Conservation (phyloP, 768 basidiomycete species). For the Suillus subluteus region DNA sequence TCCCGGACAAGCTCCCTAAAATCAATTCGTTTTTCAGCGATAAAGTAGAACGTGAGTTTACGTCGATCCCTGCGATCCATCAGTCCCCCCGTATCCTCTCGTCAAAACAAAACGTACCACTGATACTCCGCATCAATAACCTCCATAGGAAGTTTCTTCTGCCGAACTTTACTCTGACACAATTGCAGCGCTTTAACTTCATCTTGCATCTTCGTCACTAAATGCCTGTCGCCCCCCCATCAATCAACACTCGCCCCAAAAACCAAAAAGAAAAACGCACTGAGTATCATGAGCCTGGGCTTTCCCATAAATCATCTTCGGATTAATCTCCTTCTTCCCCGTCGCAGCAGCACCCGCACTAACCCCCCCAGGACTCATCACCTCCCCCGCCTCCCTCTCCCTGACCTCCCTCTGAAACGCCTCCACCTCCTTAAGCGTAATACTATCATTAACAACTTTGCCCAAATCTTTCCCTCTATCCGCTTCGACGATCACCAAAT, state of each 20-base stretch:
- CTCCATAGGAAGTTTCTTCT: constrained; percentile 97
- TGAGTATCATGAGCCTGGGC: constrained; percentile 82
- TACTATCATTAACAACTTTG: constrained; percentile 88
- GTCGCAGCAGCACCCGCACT: constrained; percentile 38
- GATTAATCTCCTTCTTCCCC: constrained; percentile 88
- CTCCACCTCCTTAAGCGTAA: constrained; percentile 89
- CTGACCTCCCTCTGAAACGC: constrained; percentile 84
- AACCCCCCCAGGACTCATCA: constrained; percentile 51
- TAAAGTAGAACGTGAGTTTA: constrained; percentile 97
- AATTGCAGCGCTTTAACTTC: constrained; percentile 91
- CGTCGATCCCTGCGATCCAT: constrained; percentile 79
- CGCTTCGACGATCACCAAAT: constrained; percentile 95
- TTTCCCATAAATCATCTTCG: constrained; percentile 95
- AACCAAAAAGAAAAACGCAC: constrained; percentile 44
- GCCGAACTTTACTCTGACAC: constrained; percentile 89
- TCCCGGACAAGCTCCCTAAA: constrained; percentile 96
- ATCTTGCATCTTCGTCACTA: constrained; percentile 85
- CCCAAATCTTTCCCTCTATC: constrained; percentile 94
- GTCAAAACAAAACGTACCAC: constrained; percentile 59
- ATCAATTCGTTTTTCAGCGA: constrained; percentile 94
- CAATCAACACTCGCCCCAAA: constrained; percentile 10
- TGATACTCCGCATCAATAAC: constrained; percentile 99
- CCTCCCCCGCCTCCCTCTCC: constrained; percentile 49
- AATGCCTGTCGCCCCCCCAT: constrained; percentile 48
- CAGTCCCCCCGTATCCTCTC: neutral